A percentile compares a stretch with the other conserved stretches of the same genome.
Conservation (phyloP, 169 alveolate species). For the Sarcocystis neurona region DNA sequence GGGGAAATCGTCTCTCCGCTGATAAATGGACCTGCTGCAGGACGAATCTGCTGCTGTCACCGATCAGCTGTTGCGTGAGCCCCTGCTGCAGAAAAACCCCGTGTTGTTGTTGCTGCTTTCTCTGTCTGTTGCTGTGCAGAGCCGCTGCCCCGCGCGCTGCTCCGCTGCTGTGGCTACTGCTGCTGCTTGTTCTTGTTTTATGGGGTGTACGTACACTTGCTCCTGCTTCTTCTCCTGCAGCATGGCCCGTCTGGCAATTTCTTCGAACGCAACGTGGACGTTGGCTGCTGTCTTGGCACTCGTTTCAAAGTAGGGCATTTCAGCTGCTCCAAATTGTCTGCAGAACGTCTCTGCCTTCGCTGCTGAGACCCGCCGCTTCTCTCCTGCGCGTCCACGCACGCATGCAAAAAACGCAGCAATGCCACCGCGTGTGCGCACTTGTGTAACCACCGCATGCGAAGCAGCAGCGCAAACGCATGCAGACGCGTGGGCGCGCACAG, state of each 20-base stretch:
- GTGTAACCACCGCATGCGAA: too few species aligned
- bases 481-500: too few species aligned
- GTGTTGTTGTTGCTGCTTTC: neutral
- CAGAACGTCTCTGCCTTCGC: constrained; percentile 93
- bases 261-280: constrained; percentile 93
- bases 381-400: neutral
- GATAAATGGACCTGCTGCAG: neutral
- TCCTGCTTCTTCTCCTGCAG: constrained; percentile 63
- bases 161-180: too few species aligned
- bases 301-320: constrained; percentile 94
- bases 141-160: too few species aligned
- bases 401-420: too few species aligned
- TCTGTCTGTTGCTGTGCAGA: neutral
- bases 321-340: constrained; percentile 79
- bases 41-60: neutral
- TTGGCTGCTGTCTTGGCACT: constrained; percentile 95
- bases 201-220: constrained; percentile 64
- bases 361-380: constrained; percentile 77
- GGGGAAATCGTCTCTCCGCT: too few species aligned
- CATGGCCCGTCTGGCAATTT: constrained; percentile 65
- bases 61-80: neutral
- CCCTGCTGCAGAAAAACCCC: neutral
- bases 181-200: too few species aligned
- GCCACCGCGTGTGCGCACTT: too few species aligned
- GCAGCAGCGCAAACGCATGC: too few species aligned